A percentile compares a stretch with the other conserved stretches of the same genome.
Evolutionary conservation across 306 rosid genomes (phyloP).

Genomic region (Cicer chorassanicum): DNA sequence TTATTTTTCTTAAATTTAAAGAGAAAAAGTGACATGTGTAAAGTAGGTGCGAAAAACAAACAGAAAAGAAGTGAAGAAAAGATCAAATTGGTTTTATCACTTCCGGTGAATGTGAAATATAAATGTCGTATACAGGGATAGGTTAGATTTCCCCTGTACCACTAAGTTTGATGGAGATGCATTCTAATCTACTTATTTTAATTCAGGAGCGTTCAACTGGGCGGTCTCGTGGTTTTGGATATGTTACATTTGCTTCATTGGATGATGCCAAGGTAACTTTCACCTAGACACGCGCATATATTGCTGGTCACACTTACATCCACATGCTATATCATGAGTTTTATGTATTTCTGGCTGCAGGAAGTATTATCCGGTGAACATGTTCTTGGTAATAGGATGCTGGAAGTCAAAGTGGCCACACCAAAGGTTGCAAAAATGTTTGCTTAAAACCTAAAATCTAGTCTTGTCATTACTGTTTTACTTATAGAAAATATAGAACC

Average conservation of each 20-base stretch:
- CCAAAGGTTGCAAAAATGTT: constrained; percentile 71
- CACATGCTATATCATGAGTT: constrained; percentile 2
- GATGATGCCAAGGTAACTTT: constrained; percentile 87
- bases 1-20: not conserved
- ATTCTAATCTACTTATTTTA: constrained; percentile 32
- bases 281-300: not conserved
- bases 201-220: constrained; percentile 91
- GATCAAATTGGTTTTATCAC: constrained; percentile 14
- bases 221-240: constrained; percentile 97
- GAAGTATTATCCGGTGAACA: constrained; percentile 79
- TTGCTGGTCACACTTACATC: not conserved
- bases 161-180: constrained; percentile 25
- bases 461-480: constrained; percentile 38
- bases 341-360: constrained; percentile 54
- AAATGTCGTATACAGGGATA: not conserved
- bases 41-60: not conserved
- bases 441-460: constrained; percentile 11
- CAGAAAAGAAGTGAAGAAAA: not conserved
- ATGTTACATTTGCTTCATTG: constrained; percentile 84
- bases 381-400: constrained; percentile 84
- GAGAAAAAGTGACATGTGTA: constrained; percentile 20
- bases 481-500: not conserved
- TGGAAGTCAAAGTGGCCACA: constrained; percentile 98
- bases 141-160: constrained; percentile 10
- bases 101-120: not conserved